Evolutionary conservation across 345 rosid genomes (phyloP).

Genomic region (Boechera retrofracta): DNA sequence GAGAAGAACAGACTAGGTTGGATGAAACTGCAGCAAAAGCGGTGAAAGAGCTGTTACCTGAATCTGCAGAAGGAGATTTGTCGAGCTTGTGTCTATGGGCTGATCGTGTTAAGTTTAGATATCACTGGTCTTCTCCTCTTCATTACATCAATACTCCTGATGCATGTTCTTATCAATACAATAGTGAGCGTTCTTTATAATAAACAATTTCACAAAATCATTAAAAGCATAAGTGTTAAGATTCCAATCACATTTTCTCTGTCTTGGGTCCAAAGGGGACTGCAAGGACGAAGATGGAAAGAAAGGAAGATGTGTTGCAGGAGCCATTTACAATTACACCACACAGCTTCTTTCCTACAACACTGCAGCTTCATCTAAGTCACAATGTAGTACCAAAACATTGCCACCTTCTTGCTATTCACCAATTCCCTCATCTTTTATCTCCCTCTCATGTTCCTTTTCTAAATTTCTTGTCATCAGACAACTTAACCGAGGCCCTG

Average conservation of each 20-base stretch:
- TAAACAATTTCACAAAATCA: neutral
- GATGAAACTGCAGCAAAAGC: constrained; percentile 60
- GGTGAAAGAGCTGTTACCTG: constrained; percentile 64
- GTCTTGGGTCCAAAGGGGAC: constrained; percentile 43
- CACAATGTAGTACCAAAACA: constrained; percentile 54
- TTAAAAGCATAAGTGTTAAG: neutral
- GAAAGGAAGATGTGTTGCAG: constrained; percentile 78
- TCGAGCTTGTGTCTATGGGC: constrained; percentile 80
- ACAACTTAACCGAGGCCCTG: constrained; percentile 91
- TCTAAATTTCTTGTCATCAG: constrained; percentile 44
- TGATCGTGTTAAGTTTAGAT: constrained; percentile 67
- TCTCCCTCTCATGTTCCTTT: constrained; percentile 8
- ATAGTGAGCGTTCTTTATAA: constrained; percentile 44
- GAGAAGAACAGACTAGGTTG: constrained; percentile 57
- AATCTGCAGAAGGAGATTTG: constrained; percentile 61
- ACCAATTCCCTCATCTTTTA: neutral
- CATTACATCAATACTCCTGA: constrained; percentile 83
- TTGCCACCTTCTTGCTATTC: neutral
- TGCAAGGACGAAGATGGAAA: constrained; percentile 76
- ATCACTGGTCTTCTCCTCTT: constrained; percentile 75
- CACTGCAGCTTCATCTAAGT: constrained; percentile 44
- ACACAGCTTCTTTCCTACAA: constrained; percentile 76
- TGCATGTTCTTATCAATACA: constrained; percentile 63
- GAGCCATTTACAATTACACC: constrained; percentile 90
- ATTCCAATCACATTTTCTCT: neutral